Evolutionary conservation across 345 rosid species (phyloP), one percentile per base, ranked within the genome.

Genomic region (Boechera stricta): DNA sequence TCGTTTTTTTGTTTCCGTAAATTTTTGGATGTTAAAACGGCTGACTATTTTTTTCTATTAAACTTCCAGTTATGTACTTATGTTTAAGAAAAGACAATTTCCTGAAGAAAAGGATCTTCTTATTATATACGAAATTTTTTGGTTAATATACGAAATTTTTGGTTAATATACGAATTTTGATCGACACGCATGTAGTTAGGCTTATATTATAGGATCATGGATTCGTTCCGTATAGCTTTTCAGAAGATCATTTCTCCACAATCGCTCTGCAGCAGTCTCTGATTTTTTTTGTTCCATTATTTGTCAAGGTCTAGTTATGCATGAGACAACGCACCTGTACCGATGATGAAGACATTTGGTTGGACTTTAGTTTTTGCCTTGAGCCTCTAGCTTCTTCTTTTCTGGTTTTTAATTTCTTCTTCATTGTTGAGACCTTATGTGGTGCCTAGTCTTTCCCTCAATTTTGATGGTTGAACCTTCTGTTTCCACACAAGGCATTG

Each of bases 401-500:
- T 6, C 4, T 11, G 8, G 56, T 51, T 53, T 6, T 52, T 11
- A 10, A 10, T 4, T 55, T 28, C 16, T 53, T 53, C 57, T 49
- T 52, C 52, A 6, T 48, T 48, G 8, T 18, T 4, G 56, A n/a
- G 52, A 47, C 6, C 6, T 51, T 44, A 44, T 44, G 48, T 39
- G 10, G 2, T 39, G 32, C 13, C 32, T 24, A 52, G 57, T 10
- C 6, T 9, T 52, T 24, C 13, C 6, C 57, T 52, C 15, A 4
- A 13, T 55, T 12, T 55, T 55, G 16, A 55, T 55, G 36, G 60
- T 55, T 12, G 16, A 55, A 29, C 60, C 60, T 55, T 55, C 33
- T 11, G 7, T 53, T 53, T 53, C 58, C 60, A 55, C 36, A 55
- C 10, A 29, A 26, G 9, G 35, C 16, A 28, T 55, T 28, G 7